Percentiles rank a stretch among this genome's conserved stretches.
Conservation (phyloP, 179 eudicot genomes). For the Camellia oleifera region DNA sequence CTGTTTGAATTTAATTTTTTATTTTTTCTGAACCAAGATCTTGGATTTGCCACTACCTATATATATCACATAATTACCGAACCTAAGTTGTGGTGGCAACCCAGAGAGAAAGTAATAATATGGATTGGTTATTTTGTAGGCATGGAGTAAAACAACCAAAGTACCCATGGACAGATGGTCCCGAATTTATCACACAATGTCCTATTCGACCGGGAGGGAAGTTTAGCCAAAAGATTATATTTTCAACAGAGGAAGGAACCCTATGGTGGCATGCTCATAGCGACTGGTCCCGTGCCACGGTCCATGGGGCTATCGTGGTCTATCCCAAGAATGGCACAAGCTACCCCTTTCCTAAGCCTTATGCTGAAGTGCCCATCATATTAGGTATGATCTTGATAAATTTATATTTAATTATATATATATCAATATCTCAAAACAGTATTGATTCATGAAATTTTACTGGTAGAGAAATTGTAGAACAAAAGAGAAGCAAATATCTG, state of each 20-base stretch:
- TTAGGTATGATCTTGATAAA: conserved; percentile 12
- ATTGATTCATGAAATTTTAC: no score
- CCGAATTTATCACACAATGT: conserved; percentile 29
- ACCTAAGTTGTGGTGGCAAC: no score
- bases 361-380: conserved; percentile 16
- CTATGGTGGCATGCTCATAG: conserved; percentile 34
- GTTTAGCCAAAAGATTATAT: conserved; percentile 16
- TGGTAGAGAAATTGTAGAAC: no score
- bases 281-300: conserved; percentile 29
- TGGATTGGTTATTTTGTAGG: conserved; percentile 12
- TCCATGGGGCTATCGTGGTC: conserved; percentile 28
- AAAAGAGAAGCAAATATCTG: no score
- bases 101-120: no score
- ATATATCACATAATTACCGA: no score
- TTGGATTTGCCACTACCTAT: no score
- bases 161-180: conserved; percentile 23
- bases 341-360: conserved; percentile 22
- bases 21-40: no score
- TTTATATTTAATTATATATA: no score
- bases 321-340: conserved; percentile 1
- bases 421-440: no score
- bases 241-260: conserved; percentile 24
- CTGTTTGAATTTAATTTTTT: no score
- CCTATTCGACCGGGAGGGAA: conserved; percentile 21
- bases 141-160: conserved; percentile 28